A percentile compares a stretch with the other conserved stretches of the same genome.
Evolutionary conservation across 129 eudicot species (phyloP).

Genomic region (Tanacetum coccineum): DNA sequence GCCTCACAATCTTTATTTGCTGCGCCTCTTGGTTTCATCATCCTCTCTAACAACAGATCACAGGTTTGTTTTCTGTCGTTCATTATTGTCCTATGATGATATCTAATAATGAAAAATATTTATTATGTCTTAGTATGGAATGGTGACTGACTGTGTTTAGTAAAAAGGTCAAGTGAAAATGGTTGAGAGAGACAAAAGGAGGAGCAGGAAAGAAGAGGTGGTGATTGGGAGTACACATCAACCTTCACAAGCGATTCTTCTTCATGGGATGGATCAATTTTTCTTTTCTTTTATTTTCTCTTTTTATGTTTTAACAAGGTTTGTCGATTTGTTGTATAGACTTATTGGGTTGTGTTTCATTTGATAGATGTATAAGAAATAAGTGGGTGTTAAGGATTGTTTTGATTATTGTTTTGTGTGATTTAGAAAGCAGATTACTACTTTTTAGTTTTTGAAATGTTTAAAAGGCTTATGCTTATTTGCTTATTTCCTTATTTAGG

Average conservation of each 20-base stretch:
- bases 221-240: conserved; percentile 78
- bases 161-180: conserved; percentile 34
- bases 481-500: too few relatives aligned
- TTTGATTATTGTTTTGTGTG: neutral
- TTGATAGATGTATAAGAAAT: neutral
- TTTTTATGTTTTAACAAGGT: neutral
- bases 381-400: neutral
- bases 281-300: neutral
- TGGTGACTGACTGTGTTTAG: neutral
- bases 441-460: too few relatives aligned
- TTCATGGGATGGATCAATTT: conserved; percentile 88
- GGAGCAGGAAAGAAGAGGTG: conserved; percentile 57
- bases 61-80: too few relatives aligned
- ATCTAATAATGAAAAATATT: neutral
- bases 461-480: too few relatives aligned
- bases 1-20: neutral
- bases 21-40: neutral
- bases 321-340: neutral
- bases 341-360: neutral
- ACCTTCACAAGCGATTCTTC: conserved; percentile 78
- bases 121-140: neutral
- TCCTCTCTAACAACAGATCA: too few relatives aligned
- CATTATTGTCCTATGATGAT: too few relatives aligned
- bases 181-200: conserved; percentile 61
- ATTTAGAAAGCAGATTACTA: too few relatives aligned